Evolutionary conservation across 2,329 filamentous ascomycete species (phyloP), one percentile per base, ranked within the genome.

Genomic region (Diaporthe destruens): DNA sequence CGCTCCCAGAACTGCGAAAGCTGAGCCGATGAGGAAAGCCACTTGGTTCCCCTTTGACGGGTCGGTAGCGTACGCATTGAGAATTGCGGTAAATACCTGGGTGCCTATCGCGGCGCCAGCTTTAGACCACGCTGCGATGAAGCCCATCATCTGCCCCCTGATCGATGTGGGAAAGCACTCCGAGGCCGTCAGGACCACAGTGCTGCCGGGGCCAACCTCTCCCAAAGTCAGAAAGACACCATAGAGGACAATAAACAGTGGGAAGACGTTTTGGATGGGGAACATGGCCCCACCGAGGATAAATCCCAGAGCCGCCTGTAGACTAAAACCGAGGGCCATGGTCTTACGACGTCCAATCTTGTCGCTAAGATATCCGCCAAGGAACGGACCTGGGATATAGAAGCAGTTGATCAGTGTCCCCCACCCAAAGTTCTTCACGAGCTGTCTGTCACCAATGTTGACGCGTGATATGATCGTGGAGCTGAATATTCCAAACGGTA

Each of bases 401-500:
- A 88, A 87, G 76, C 82, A 85, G 74, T 87, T 87, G 75, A 88
- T 84, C 0, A 87, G 81, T 0, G 82, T 81, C 47, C 85, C 81
- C 80, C 82, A 85, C 9, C 84, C 84, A 32, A 87, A 75, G 54
- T 81, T 84, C 76, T 84, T 81, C 7, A 83, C 78, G 36, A 39
- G 36, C 0, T 85, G 77, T n/a, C 80, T 84, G 44, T 84, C 80
- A 18, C 80, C 78, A 0, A 82, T 76, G 36, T 84, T 84, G 36
- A 84, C 78, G 32, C 83, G 80, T 4, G 79, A 78, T 66, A 88
- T 83, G 72, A 89, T 88, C 29, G 86, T 87, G 0, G 85, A 86
- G 71, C 84, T 85, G 78, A 89, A 89, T 36, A 89, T 83, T 11
- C 86, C 87, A 74, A 89, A 88, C 0, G 87, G 87, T 68, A 87